Evolutionary conservation across 805 yeast genomes (phyloP).

Genomic region (Wickerhamomyces kurtzmanii): DNA sequence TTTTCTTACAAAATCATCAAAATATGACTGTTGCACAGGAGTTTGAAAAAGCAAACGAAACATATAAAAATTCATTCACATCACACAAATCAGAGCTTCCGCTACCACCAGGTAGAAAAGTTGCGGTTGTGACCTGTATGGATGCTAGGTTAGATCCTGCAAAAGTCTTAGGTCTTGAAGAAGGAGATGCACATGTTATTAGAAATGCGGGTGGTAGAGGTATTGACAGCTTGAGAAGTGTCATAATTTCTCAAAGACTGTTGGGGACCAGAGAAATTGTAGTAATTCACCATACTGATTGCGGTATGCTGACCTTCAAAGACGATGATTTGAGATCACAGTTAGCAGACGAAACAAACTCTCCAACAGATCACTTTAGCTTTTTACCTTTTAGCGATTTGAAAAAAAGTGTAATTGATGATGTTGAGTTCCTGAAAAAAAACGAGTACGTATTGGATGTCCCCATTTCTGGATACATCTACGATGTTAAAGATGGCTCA

Average conservation of each 20-base stretch:
- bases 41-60: too few species aligned
- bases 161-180: slow-evolving; percentile 22
- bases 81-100: too few species aligned
- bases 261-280: slow-evolving; percentile 30
- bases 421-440: slow-evolving; percentile 20
- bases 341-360: slow-evolving; percentile 21
- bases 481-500: slow-evolving; percentile 26
- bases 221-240: slow-evolving; percentile 25
- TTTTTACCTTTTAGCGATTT: slow-evolving; percentile 27
- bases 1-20: too few species aligned
- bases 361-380: slow-evolving; percentile 17
- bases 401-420: slow-evolving; percentile 25
- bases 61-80: too few species aligned
- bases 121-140: slow-evolving; percentile 28
- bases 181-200: slow-evolving; percentile 33
- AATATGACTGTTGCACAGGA: too few species aligned
- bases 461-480: slow-evolving; percentile 27
- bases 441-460: slow-evolving; percentile 24
- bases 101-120: slow-evolving; percentile 26
- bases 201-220: slow-evolving; percentile 35
- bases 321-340: slow-evolving; percentile 21
- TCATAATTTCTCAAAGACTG: slow-evolving; percentile 28
- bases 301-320: slow-evolving; percentile 32
- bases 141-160: slow-evolving; percentile 32
- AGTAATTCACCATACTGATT: slow-evolving; percentile 30